Conservation (phyloP, 164 flowering plant genomes). For the Aristolochia californica region DNA sequence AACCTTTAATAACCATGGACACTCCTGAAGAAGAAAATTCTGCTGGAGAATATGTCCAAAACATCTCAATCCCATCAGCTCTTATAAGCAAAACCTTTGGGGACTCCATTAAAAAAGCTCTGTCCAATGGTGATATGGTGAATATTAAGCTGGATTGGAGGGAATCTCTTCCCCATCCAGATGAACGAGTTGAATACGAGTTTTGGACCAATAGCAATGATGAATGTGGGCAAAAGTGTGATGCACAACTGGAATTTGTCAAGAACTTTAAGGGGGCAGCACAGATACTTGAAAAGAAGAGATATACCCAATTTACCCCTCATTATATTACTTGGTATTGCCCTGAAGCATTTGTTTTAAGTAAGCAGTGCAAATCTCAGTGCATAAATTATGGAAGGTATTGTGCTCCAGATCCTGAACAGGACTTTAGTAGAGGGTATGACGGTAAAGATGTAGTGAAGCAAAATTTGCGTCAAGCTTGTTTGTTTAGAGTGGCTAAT, state of each 20-base stretch:
- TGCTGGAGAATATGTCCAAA: slow-evolving; percentile 53
- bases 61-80: slow-evolving; percentile 83
- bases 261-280: slow-evolving; percentile 84
- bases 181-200: slow-evolving; percentile 92
- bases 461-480: slow-evolving; percentile 80
- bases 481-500: slow-evolving; percentile 75
- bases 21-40: slow-evolving; percentile 70
- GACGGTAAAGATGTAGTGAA: slow-evolving; percentile 92
- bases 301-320: slow-evolving; percentile 87
- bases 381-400: slow-evolving; percentile 96
- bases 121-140: slow-evolving; percentile 56
- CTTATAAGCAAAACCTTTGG: slow-evolving; percentile 71
- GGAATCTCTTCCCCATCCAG: slow-evolving; percentile 91
- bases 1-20: slow-evolving; percentile 92
- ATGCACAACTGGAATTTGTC: slow-evolving; percentile 80
- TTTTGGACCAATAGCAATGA: slow-evolving; percentile 94
- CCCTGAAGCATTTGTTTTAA: slow-evolving; percentile 71
- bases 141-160: slow-evolving; percentile 79
- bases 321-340: slow-evolving; percentile 98
- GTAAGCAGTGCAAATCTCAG: slow-evolving; percentile 91
- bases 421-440: slow-evolving; percentile 78
- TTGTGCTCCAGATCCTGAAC: slow-evolving; percentile 98
- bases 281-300: slow-evolving; percentile 75
- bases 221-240: slow-evolving; percentile 89
- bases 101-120: slow-evolving; percentile 60